Conservation (phyloP, 2,329 filamentous ascomycete species). For the Hypoxylon sp. region DNA sequence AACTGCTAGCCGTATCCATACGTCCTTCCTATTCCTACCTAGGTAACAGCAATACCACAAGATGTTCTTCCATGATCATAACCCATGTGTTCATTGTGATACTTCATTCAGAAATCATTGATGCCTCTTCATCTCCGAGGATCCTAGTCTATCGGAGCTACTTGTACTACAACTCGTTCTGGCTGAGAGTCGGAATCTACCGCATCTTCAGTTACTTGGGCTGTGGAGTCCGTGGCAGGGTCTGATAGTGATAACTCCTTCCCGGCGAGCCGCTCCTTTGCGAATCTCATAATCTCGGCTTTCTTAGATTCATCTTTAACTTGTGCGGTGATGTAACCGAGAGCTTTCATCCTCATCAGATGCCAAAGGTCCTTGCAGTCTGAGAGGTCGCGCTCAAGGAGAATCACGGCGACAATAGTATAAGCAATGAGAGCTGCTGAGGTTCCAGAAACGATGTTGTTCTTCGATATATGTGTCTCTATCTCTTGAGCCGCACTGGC, state of each 20-base stretch:
- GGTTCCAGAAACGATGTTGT: neutral
- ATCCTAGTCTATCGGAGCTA: conserved; percentile 8
- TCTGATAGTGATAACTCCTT: neutral
- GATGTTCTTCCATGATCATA: neutral
- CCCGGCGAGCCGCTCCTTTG: neutral
- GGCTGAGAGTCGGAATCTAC: neutral
- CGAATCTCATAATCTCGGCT: neutral
- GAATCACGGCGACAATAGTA: conserved; percentile 7
- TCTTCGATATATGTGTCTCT: conserved; percentile 1
- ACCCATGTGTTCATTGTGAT: neutral
- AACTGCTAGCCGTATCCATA: neutral
- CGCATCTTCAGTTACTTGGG: neutral
- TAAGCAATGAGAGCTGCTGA: conserved; percentile 3
- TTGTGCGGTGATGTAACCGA: neutral
- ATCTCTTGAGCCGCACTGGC: conserved; percentile 1
- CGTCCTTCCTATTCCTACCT: too few species aligned
- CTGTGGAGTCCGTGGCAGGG: neutral
- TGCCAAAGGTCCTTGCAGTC: conserved; percentile 23
- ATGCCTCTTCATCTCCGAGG: neutral
- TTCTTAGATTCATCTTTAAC: neutral
- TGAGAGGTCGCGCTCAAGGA: conserved; percentile 18
- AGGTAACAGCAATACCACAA: neutral
- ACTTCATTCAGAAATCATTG: neutral
- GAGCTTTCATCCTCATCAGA: conserved; percentile 10
- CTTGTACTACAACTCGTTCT: conserved; percentile 2